phyloP scores from a whole-genome alignment of 148 eudicot genomes.

The Cornus florida region DNA sequence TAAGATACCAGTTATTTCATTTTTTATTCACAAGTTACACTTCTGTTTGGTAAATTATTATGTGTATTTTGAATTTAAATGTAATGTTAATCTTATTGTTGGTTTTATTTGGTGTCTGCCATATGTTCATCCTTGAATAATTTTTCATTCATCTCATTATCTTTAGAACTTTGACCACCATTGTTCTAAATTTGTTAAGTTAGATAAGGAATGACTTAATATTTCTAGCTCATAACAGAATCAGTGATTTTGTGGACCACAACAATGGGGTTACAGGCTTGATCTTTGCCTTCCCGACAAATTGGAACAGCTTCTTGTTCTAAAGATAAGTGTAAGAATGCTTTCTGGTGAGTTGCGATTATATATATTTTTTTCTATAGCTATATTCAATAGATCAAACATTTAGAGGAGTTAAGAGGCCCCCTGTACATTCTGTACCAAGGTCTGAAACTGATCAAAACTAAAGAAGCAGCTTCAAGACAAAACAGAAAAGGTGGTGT shows the following conservation, averaged over 20 bases:
- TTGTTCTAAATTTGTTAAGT: neutral
- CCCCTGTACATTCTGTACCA: no score
- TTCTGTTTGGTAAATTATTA: neutral
- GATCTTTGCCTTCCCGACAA: no score
- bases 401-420: no score
- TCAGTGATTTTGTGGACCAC: neutral
- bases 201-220: neutral
- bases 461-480: no score
- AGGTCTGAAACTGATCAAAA: no score
- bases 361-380: no score
- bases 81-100: neutral
- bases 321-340: no score
- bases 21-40: neutral
- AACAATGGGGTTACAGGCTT: neutral
- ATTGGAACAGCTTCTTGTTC: no score
- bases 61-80: no score
- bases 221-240: neutral
- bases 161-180: neutral
- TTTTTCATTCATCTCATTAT: neutral
- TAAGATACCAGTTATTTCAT: slow-evolving; percentile 26
- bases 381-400: no score
- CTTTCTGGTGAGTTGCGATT: no score
- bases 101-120: neutral
- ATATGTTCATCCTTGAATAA: neutral
- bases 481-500: no score